Base-by-base conservation (phyloP, 176 grass and related monocot species). In the Bolboschoenus planiculmis region DNA sequence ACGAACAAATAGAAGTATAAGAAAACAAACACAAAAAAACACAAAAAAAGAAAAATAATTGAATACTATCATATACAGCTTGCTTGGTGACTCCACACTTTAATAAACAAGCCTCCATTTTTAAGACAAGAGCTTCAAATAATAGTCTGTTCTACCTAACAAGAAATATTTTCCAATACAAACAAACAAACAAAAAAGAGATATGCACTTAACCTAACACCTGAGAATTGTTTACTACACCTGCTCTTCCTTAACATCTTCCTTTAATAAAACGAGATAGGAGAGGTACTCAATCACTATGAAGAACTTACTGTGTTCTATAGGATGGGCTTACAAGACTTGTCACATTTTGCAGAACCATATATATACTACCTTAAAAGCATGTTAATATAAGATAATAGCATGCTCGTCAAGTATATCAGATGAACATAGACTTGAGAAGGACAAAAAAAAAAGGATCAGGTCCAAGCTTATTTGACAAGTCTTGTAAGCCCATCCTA, bases 1-100 rank as follows among this genome's bases (percentile, higher is more conserved):
- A 85, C 42, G 29, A 15, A 82, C 83, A 80, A 75, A 78, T 36
- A 82, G 74, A 50, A 65, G 60, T 53, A 85, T 43, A 81, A 46
- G 35, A 50, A 56, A 87, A 36, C 8, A 79, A 78, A 84, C 46
- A 33, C 86, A 81, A 10, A 16, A 34, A 83, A 81, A 31, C 33
- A 64, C 7, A 13, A 76, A 0, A 63, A 90, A 47, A 60, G 10
- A 43, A 30, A 82, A 31, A 20, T 21, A 57, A 55, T 37, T 80
- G 35, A 58, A 57, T 60, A 64, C 36, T 24, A 18, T 57, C 54
- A 64, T 82, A 63, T 44, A 40, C 31, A 76, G 0, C 34, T 34
- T 31, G 2, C 34, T 74, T 27, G 13, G 21, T 3, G 20, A 43
- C 44, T 4, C 65, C 23, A 40, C 65, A 70, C 36, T 70, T 70